Conservation (phyloP, 2,329 filamentous ascomycete genomes). For the Colletotrichum euphorbiae region DNA sequence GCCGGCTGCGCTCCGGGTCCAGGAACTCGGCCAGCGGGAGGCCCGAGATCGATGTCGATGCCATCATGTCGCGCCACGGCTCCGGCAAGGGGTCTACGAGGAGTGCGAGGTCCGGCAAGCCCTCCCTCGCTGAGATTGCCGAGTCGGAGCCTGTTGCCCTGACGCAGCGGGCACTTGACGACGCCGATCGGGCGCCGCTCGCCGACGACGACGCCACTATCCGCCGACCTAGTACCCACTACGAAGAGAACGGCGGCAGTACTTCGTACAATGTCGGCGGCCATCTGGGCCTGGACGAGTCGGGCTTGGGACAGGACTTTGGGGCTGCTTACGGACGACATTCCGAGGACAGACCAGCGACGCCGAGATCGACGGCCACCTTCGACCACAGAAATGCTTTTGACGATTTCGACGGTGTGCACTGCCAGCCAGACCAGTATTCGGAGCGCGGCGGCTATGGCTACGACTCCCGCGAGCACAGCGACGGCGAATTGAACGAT, state of each 20-base stretch:
- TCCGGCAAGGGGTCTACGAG: constrained; percentile 66
- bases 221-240: constrained; percentile 42
- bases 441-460: constrained; percentile 32
- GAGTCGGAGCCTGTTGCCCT: constrained; percentile 66
- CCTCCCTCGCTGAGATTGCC: constrained; percentile 67
- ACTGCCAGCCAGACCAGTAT: constrained; percentile 70
- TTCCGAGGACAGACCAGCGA: constrained; percentile 45
- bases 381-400: constrained; percentile 72
- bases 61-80: constrained; percentile 62
- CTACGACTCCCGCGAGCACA: constrained; percentile 40
- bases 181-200: constrained; percentile 59
- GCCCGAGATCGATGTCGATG: constrained; percentile 56
- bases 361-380: constrained; percentile 48
- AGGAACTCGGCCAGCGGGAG: constrained; percentile 56
- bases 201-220: constrained; percentile 53
- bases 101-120: constrained; percentile 62
- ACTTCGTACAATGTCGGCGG: constrained; percentile 46
- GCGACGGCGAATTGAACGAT: constrained; percentile 16
- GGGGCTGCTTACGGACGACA: constrained; percentile 24
- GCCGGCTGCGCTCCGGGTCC: constrained; percentile 66
- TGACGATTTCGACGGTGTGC: constrained; percentile 84
- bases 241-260: constrained; percentile 30
- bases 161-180: constrained; percentile 64
- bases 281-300: constrained; percentile 45
- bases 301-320: constrained; percentile 32